Evolutionary conservation across 768 basidiomycete genomes (phyloP).

Genomic region (Agaricus bisporus): DNA sequence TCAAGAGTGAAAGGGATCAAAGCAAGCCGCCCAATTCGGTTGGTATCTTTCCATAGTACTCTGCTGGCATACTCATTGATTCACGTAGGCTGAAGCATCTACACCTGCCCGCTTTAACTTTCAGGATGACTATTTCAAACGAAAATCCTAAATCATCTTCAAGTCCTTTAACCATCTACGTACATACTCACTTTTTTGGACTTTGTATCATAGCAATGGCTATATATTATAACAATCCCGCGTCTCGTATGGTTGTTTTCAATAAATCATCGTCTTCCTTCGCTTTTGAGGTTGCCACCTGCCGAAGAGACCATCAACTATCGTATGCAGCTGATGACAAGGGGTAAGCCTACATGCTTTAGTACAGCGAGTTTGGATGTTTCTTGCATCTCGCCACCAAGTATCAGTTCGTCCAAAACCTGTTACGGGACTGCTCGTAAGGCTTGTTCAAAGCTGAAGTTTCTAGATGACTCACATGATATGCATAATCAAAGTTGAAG

Average conservation of each 20-base stretch:
- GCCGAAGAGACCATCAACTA: too few relatives aligned
- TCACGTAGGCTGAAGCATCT: constrained; percentile 50
- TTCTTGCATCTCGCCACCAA: constrained; percentile 92
- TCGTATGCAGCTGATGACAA: neutral
- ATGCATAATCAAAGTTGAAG: constrained; percentile 97
- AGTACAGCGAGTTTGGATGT: constrained; percentile 73
- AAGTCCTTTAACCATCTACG: neutral
- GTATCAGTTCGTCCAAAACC: constrained; percentile 90
- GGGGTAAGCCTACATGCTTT: constrained; percentile 15
- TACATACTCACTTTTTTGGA: neutral
- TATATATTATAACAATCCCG: constrained; percentile 3
- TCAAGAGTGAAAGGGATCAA: constrained; percentile 34
- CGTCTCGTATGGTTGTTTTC: neutral
- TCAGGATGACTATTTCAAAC: constrained; percentile 36
- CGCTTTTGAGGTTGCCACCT: neutral
- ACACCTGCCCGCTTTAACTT: constrained; percentile 44
- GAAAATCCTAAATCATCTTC: neutral
- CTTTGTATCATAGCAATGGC: neutral
- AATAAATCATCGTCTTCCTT: neutral
- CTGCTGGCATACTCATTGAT: constrained; percentile 2
- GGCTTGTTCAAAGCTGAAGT: neutral
- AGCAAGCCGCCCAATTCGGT: constrained; percentile 36
- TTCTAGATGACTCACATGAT: constrained; percentile 45
- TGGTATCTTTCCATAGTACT: constrained; percentile 19
- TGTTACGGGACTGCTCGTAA: constrained; percentile 18